Conservation (phyloP, 2,329 filamentous ascomycete genomes). For the Xylariaceae sp. region DNA sequence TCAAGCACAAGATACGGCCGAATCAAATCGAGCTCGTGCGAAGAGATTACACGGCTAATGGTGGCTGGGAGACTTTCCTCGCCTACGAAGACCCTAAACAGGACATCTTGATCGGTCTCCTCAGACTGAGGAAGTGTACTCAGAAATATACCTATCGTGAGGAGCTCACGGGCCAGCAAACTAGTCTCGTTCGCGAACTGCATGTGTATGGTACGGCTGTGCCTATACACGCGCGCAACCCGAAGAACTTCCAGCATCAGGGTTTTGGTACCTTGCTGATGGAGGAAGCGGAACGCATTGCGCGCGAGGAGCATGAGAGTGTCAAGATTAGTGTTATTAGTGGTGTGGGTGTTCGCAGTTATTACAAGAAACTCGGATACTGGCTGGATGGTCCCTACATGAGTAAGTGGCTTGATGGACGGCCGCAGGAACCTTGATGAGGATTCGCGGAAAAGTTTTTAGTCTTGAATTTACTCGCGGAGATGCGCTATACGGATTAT, state of each 20-base stretch:
- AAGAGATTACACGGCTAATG: conserved; percentile 90
- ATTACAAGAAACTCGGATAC: conserved; percentile 91
- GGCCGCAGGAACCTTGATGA: conserved; percentile 24
- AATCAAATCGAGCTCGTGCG: conserved; percentile 94
- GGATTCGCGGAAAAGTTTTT: neutral
- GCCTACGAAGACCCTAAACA: conserved; percentile 98
- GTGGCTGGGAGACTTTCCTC: conserved; percentile 96
- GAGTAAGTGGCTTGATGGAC: conserved; percentile 58
- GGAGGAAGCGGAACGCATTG: conserved; percentile 96
- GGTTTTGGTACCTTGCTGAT: conserved; percentile 94
- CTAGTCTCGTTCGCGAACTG: conserved; percentile 85
- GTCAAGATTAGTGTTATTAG: conserved; percentile 95
- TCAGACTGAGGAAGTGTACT: conserved; percentile 86
- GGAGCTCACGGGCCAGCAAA: conserved; percentile 80
- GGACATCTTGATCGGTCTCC: conserved; percentile 88
- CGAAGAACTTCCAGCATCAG: conserved; percentile 96
- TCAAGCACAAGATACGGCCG: conserved; percentile 96
- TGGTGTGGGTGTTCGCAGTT: conserved; percentile 92
- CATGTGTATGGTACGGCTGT: conserved; percentile 97
- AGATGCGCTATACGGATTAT: too few species aligned
- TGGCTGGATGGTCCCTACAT: conserved; percentile 88
- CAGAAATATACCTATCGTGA: conserved; percentile 86
- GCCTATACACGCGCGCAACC: conserved; percentile 92
- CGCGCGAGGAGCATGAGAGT: conserved; percentile 88
- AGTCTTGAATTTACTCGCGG: neutral